Evolutionary conservation across 148 eudicot genomes (phyloP), one percentile per base, ranked within the genome.

Genomic region (Camellia japonica): DNA sequence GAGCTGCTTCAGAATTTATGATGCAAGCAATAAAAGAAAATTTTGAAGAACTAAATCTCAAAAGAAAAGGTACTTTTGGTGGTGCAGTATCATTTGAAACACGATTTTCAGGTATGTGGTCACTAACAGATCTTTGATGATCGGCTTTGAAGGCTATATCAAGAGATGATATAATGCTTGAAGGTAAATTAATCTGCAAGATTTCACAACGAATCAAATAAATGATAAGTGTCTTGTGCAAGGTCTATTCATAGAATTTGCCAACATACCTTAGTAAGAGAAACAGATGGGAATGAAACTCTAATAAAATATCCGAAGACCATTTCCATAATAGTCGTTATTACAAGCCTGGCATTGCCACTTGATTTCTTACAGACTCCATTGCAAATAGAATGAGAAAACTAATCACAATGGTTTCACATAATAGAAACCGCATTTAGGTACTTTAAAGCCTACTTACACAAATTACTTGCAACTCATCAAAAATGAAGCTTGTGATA

Each of bases 81-180:
- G 85, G 82, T 51, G 61, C 51, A 71, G 85, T 84, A 82, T 87
- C 88, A 64, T 83, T 89, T 9, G 91, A 82, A 78, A 85, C 92
- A 84, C 87, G 84, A 86, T 81, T 87, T 83, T 91, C 92, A 42
- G 91, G 88, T 55, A 81, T 85, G 80, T 84, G 88, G 83, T 86
- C 89, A 60, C 64, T 73, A 41, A 49, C 58, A 47, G 30, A 38
- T 73, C 44, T 73, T 23, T 54, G 75, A 12, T 5, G 60, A 71
- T 84, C 68, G 43, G 85, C 90, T 10, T 67, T 78, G 75, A 85
- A 87, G 67, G 86, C 80, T 78, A 74, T 76, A 78, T 88, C 92
- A 81, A 88, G 75, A 72, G 93, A 87, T 60, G 89, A 68, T 71
- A 81, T 82, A 58, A 88, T 30, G 38, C 38, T 30, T 30, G 38